Evolutionary conservation across 2,329 filamentous ascomycete species (phyloP).

Genomic region (Clonostachys sp.): DNA sequence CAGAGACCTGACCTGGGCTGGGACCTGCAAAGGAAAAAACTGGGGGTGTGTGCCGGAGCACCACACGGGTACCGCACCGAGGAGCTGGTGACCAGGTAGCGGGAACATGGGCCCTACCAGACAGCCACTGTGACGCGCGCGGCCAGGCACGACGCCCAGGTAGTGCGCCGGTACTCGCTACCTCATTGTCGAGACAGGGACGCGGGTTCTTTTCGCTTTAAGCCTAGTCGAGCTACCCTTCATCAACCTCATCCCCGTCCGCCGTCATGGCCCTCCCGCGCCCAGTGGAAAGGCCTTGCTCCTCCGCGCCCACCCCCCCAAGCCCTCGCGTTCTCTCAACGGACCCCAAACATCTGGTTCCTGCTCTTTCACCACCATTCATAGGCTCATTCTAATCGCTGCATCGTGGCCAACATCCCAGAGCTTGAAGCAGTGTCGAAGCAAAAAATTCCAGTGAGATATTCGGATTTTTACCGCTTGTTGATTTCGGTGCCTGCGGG

Average conservation of each 20-base stretch:
- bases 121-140: neutral
- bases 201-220: neutral
- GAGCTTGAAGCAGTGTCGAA: neutral
- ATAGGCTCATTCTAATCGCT: conserved; percentile 62
- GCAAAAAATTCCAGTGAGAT: too few relatives aligned
- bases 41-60: neutral
- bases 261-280: conserved; percentile 15
- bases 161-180: neutral
- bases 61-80: neutral
- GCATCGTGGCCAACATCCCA: neutral
- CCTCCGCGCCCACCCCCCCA: conserved; percentile 9
- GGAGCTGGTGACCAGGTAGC: neutral
- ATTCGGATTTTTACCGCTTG: too few relatives aligned
- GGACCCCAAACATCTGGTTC: conserved; percentile 17
- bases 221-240: neutral
- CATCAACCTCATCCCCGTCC: neutral
- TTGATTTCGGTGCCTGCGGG: too few relatives aligned
- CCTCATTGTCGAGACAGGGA: neutral
- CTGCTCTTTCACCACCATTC: conserved; percentile 41
- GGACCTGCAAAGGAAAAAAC: neutral
- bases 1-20: neutral
- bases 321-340: conserved; percentile 21
- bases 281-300: conserved; percentile 13
- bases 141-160: neutral
- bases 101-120: neutral